phyloP scores from a whole-genome alignment of 2,329 filamentous ascomycete species.

The Niveomyces coronatus region DNA sequence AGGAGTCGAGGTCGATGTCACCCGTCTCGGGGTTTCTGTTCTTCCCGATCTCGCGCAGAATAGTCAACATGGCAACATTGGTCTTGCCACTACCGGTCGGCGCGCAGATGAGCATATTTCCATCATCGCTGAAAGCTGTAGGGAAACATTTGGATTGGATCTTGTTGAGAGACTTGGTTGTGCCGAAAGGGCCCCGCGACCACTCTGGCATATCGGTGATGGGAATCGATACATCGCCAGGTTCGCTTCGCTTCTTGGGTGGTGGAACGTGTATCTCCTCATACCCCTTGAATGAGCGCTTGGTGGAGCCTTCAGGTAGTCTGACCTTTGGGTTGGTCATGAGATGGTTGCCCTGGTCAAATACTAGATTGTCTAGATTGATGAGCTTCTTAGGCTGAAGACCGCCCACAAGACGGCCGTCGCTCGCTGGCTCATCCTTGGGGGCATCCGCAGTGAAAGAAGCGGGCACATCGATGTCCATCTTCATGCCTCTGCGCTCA shows the following conservation, averaged over 20 bases:
- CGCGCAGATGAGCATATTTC: slow-evolving; percentile 95
- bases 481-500: slow-evolving; percentile 65
- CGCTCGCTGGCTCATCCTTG: slow-evolving; percentile 46
- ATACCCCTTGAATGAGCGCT: slow-evolving; percentile 93
- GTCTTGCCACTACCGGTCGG: slow-evolving; percentile 97
- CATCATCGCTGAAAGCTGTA: slow-evolving; percentile 83
- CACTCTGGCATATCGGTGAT: slow-evolving; percentile 86
- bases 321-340: slow-evolving; percentile 99
- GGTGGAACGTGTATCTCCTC: slow-evolving; percentile 96
- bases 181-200: slow-evolving; percentile 78
- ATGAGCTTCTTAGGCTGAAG: slow-evolving; percentile 79
- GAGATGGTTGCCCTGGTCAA: slow-evolving; percentile 95
- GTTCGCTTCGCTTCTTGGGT: slow-evolving; percentile 77
- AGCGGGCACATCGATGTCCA: slow-evolving; percentile 75
- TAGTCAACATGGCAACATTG: slow-evolving; percentile 95
- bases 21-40: slow-evolving; percentile 80
- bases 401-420: slow-evolving; percentile 66
- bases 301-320: slow-evolving; percentile 87
- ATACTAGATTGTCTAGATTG: slow-evolving; percentile 91
- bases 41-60: slow-evolving; percentile 93
- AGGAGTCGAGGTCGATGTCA: slow-evolving; percentile 90
- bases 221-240: slow-evolving; percentile 70
- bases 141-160: slow-evolving; percentile 93
- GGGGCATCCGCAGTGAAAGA: slow-evolving; percentile 39
- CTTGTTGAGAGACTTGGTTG: slow-evolving; percentile 78